These are phyloP conservation scores for Magnaporthiopsis rhizophila DNA, from an alignment of 2,329 filamentous ascomycete genomes.

Conservation along the genomic window DNA sequence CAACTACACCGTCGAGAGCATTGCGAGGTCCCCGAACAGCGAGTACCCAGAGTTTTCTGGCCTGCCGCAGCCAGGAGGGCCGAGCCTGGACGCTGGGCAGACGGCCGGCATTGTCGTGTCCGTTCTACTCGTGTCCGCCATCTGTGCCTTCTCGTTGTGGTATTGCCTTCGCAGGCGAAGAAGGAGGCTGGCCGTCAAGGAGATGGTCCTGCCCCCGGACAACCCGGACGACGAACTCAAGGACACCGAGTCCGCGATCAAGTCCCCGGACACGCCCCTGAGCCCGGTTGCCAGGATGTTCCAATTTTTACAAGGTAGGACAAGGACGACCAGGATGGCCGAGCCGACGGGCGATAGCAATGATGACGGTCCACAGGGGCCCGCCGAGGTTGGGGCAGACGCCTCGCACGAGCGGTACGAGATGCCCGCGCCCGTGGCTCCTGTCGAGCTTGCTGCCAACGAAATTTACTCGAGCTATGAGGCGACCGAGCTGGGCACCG, in stretches of 20 bases:
- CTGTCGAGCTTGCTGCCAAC: conserved; percentile 40
- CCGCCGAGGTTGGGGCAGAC: conserved; percentile 32
- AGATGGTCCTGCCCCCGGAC: conserved; percentile 5
- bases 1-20: conserved; percentile 32
- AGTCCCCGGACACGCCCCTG: conserved; percentile 22
- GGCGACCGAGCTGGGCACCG: conserved; percentile 30
- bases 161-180: conserved; percentile 26
- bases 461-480: conserved; percentile 29
- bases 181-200: conserved; percentile 16
- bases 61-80: conserved; percentile 7
- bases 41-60: conserved; percentile 35
- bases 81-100: conserved; percentile 30
- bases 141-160: conserved; percentile 21
- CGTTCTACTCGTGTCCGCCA: conserved; percentile 25
- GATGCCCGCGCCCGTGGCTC: conserved; percentile 36
- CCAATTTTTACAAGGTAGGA: conserved; percentile 32
- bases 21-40: conserved; percentile 35
- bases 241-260: conserved; percentile 23
- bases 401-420: conserved; percentile 43
- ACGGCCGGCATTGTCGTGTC: conserved; percentile 40
- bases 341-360: conserved; percentile 12
- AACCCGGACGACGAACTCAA: conserved; percentile 24
- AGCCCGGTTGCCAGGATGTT: conserved; percentile 33
- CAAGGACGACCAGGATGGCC: conserved; percentile 22
- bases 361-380: conserved; percentile 24